These are phyloP conservation scores for Rhytidhysteron rufulum DNA, from an alignment of 2,329 filamentous ascomycete genomes.

Conservation along the genomic window DNA sequence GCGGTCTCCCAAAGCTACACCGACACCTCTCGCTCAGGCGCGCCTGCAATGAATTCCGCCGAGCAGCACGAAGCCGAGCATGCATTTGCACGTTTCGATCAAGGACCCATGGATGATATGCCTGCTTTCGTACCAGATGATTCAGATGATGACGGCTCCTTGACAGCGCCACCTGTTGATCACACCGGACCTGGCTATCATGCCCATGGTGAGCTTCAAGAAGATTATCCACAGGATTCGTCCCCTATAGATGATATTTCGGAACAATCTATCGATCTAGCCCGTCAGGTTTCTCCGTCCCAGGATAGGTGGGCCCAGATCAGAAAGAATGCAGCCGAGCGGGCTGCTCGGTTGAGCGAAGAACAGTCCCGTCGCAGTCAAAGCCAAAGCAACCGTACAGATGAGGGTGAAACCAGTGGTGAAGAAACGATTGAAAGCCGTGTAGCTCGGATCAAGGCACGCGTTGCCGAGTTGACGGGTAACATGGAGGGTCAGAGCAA, in stretches of 20 bases:
- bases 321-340: constrained; percentile 85
- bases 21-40: constrained; percentile 46
- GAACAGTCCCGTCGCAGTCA: constrained; percentile 58
- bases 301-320: constrained; percentile 95
- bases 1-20: constrained; percentile 15
- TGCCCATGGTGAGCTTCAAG: constrained; percentile 12
- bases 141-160: constrained; percentile 27
- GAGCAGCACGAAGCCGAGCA: constrained; percentile 58
- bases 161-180: constrained; percentile 11
- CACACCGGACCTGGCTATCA: constrained; percentile 6
- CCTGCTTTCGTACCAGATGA: constrained; percentile 70
- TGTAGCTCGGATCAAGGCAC: constrained; percentile 94
- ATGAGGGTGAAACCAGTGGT: constrained; percentile 86
- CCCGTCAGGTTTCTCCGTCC: constrained; percentile 32
- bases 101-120: constrained; percentile 82
- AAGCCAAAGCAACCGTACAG: constrained; percentile 56
- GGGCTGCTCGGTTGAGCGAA: constrained; percentile 65
- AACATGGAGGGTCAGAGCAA: constrained; percentile 27
- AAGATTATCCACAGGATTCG: constrained; percentile 16
- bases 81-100: constrained; percentile 71
- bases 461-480: constrained; percentile 88
- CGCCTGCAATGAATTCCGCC: constrained; percentile 59
- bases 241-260: constrained; percentile 32
- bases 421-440: constrained; percentile 97
- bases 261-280: constrained; percentile 40